These are phyloP conservation scores for Larix sibirica DNA, from an alignment of 83 land plant genomes.

Conservation along the genomic window DNA sequence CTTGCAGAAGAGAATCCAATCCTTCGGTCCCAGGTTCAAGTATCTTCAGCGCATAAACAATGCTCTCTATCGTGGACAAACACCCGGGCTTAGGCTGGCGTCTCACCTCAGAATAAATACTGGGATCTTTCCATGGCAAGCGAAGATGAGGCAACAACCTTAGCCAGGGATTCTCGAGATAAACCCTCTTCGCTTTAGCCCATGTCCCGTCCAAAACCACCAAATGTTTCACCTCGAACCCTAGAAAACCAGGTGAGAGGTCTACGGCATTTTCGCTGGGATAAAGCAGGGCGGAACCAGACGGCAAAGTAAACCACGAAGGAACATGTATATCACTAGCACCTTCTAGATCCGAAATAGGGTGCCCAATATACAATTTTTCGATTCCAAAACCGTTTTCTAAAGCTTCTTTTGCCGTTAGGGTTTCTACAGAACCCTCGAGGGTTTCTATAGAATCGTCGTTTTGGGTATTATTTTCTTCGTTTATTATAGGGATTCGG, in stretches of 20 bases:
- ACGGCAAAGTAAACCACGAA: slow-evolving; percentile 38
- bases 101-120: slow-evolving; percentile 81
- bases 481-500: not conserved
- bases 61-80: slow-evolving; percentile 92
- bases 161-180: slow-evolving; percentile 91
- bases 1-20: slow-evolving; percentile 72
- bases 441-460: not conserved
- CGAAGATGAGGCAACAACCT: slow-evolving; percentile 70
- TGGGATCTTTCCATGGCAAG: slow-evolving; percentile 45
- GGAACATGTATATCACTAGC: slow-evolving; percentile 35
- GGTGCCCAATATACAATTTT: slow-evolving; percentile 21
- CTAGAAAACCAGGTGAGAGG: slow-evolving; percentile 19
- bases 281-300: slow-evolving; percentile 69
- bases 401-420: not conserved
- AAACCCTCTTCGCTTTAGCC: slow-evolving; percentile 90
- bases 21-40: slow-evolving; percentile 64
- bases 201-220: slow-evolving; percentile 94
- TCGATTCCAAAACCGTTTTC: slow-evolving; percentile 45
- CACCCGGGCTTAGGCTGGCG: slow-evolving; percentile 81
- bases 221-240: slow-evolving; percentile 57
- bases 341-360: not conserved
- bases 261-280: slow-evolving; percentile 69
- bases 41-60: slow-evolving; percentile 73
- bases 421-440: not conserved
- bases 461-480: not conserved